phyloP scores from a whole-genome alignment of 1,284 basidiomycete species.

The Amylostereum chailletii region DNA sequence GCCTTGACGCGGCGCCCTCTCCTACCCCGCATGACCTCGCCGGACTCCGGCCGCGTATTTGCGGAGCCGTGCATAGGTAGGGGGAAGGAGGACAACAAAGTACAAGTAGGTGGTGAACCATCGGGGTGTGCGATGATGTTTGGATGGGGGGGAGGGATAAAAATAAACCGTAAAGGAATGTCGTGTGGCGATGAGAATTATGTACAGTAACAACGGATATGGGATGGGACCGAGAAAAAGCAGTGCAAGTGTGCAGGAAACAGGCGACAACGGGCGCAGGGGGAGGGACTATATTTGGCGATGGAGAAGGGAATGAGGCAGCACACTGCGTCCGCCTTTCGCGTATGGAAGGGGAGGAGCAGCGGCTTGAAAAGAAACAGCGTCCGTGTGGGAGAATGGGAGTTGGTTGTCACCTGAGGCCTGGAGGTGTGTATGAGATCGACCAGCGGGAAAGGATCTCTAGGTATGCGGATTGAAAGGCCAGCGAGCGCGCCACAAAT shows the following conservation, averaged over 20 bases:
- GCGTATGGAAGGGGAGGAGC: conserved; percentile 13
- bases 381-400: conserved; percentile 54
- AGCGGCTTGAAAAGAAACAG: conserved; percentile 48
- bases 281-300: conserved; percentile 13
- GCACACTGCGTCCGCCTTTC: not conserved
- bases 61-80: conserved; percentile 36
- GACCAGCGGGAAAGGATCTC: not conserved
- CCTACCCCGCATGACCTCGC: conserved; percentile 51
- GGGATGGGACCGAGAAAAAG: conserved; percentile 7
- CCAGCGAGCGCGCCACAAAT: conserved; percentile 1
- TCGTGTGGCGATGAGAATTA: conserved; percentile 1
- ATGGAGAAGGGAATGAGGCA: conserved; percentile 14
- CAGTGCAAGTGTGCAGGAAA: conserved; percentile 5
- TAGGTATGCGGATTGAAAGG: conserved; percentile 9
- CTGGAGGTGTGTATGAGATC: conserved; percentile 14
- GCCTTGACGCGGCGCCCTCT: conserved; percentile 61
- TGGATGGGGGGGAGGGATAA: conserved; percentile 18
- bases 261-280: conserved; percentile 26
- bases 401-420: conserved; percentile 16
- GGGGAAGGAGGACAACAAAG: conserved; percentile 57
- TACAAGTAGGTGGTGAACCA: conserved; percentile 9
- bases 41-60: conserved; percentile 16
- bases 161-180: conserved; percentile 12
- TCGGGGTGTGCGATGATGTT: conserved; percentile 14
- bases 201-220: conserved; percentile 8